Conservation (phyloP, 257 asterid genomes). For the Marsdenia floribunda region DNA sequence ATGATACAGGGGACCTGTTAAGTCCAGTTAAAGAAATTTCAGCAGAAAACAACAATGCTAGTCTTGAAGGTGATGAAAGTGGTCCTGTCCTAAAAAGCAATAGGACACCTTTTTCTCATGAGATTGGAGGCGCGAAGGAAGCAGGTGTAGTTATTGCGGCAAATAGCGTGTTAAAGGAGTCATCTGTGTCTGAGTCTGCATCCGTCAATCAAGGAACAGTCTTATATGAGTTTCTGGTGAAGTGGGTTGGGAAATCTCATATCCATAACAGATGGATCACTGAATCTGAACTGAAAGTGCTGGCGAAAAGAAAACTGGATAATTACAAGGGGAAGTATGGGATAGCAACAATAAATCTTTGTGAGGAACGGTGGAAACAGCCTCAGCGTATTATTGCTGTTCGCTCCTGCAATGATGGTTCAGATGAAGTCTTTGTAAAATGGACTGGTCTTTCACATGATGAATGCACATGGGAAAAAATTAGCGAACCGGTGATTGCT, state of each 20-base stretch:
- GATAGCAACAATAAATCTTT: conserved; percentile 60
- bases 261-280: conserved; percentile 83
- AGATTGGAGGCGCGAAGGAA: conserved; percentile 37
- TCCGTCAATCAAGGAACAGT: conserved; percentile 28
- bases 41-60: conserved; percentile 19
- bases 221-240: conserved; percentile 74
- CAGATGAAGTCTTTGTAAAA: conserved; percentile 67
- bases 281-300: conserved; percentile 72
- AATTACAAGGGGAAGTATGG: conserved; percentile 91
- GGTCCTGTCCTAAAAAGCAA: conserved; percentile 17
- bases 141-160: conserved; percentile 27
- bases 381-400: conserved; percentile 84
- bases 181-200: conserved; percentile 29
- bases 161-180: conserved; percentile 28
- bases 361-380: conserved; percentile 83
- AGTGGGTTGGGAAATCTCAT: conserved; percentile 96
- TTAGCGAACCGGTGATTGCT: conserved; percentile 63
- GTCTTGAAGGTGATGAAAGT: conserved; percentile 19
- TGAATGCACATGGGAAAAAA: conserved; percentile 98
- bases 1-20: conserved; percentile 19
- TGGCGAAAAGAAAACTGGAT: conserved; percentile 83
- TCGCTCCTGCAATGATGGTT: conserved; percentile 58
- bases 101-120: conserved; percentile 30
- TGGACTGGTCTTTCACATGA: conserved; percentile 90
- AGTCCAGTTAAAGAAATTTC: conserved; percentile 26